Evolutionary conservation across 169 alveolate genomes (phyloP).

Genomic region (Besnoitia besnoiti): DNA sequence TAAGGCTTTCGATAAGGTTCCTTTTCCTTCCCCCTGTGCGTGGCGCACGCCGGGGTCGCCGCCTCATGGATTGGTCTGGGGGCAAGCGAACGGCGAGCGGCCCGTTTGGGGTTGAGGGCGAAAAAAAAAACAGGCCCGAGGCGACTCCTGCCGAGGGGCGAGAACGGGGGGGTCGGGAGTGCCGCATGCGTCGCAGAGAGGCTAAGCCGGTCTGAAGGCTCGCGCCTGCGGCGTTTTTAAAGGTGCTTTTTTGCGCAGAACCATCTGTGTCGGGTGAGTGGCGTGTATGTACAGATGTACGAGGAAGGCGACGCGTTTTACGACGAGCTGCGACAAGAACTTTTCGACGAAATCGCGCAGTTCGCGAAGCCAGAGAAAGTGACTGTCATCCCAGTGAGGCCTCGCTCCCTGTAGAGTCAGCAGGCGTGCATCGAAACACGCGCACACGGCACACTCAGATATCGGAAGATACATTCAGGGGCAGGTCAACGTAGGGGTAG

Average conservation of each 20-base stretch:
- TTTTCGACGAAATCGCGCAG: slow-evolving; percentile 55
- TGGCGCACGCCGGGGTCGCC: not conserved
- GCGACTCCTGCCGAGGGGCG: not conserved
- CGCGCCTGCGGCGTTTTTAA: not conserved
- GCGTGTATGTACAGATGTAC: slow-evolving; percentile 51
- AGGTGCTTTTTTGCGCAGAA: not conserved
- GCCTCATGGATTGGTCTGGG: not conserved
- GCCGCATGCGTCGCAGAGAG: not conserved
- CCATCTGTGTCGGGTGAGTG: not conserved
- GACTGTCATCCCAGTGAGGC: slow-evolving; percentile 47
- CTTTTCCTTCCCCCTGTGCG: too few species aligned
- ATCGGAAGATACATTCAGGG: too few species aligned
- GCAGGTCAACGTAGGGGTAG: too few species aligned
- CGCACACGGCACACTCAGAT: not conserved
- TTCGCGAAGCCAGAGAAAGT: slow-evolving; percentile 43
- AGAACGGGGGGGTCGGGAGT: too few species aligned
- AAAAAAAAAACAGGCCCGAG: not conserved
- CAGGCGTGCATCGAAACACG: too few species aligned
- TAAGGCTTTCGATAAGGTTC: not conserved
- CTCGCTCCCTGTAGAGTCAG: not conserved
- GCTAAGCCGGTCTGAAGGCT: not conserved
- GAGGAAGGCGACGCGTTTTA: slow-evolving; percentile 79
- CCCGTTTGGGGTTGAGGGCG: not conserved
- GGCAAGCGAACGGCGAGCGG: not conserved
- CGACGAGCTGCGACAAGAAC: slow-evolving; percentile 72